A percentile compares a stretch with the other conserved stretches of the same genome.
phyloP scores from a whole-genome alignment of 148 eudicot genomes.

The Cornus kousa region DNA sequence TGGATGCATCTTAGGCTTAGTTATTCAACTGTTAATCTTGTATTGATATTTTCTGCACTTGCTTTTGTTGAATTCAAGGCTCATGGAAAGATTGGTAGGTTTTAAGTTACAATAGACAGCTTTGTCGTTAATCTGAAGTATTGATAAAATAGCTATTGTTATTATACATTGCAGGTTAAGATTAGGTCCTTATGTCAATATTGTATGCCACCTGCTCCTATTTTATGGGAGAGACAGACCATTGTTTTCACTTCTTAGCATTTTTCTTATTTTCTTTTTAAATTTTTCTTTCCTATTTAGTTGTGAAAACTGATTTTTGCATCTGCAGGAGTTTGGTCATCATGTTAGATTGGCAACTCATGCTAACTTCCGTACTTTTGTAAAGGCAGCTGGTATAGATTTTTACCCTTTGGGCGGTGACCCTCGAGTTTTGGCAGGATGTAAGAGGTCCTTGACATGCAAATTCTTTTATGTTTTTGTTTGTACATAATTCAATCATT shows the following conservation, averaged over 20 bases:
- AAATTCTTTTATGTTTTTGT: neutral
- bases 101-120: neutral
- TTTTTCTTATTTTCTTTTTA: neutral
- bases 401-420: constrained; percentile 96
- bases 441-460: constrained; percentile 46
- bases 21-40: neutral
- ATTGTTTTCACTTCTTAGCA: neutral
- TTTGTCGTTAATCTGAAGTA: neutral
- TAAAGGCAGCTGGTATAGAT: constrained; percentile 84
- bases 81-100: neutral
- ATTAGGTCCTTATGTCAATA: neutral
- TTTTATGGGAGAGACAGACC: neutral
- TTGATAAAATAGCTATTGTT: constrained; percentile 8
- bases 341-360: constrained; percentile 93
- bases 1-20: no score
- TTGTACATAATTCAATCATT: neutral
- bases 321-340: constrained; percentile 87
- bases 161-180: neutral
- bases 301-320: neutral
- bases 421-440: constrained; percentile 84
- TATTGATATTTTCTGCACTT: constrained; percentile 1
- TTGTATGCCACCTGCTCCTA: neutral
- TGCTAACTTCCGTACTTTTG: constrained; percentile 64
- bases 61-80: neutral
- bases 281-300: neutral